These are phyloP conservation scores for Xylariaceae sp. DNA, from an alignment of 2,329 filamentous ascomycete genomes.

Conservation along the genomic window DNA sequence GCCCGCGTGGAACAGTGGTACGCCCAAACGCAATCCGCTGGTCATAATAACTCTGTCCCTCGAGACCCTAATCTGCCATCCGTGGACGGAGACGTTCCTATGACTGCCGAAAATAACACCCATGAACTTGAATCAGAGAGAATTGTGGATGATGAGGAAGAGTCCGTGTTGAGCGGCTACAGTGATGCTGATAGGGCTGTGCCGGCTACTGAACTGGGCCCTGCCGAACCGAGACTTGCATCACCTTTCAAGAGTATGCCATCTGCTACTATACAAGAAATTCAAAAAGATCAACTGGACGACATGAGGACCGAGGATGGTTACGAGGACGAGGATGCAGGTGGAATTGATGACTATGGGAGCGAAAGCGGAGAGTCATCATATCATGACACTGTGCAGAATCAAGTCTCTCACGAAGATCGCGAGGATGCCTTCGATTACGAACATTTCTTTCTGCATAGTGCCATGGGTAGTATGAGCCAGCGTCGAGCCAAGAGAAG, in stretches of 20 bases:
- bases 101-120: conserved; percentile 3
- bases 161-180: conserved; percentile 23
- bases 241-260: conserved; percentile 3
- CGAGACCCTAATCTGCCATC: conserved; percentile 8
- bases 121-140: conserved; percentile 1
- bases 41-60: conserved; percentile 12
- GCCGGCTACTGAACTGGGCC: conserved; percentile 17
- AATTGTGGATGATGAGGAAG: conserved; percentile 17
- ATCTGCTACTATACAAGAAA: conserved; percentile 21
- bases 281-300: conserved; percentile 11
- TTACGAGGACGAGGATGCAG: conserved; percentile 31
- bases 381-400: conserved; percentile 57
- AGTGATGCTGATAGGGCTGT: conserved; percentile 21
- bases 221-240: conserved; percentile 5
- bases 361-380: conserved; percentile 63
- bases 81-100: conserved; percentile 9
- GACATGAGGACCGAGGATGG: conserved; percentile 24
- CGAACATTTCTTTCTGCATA: conserved; percentile 91
- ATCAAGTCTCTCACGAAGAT: conserved; percentile 78
- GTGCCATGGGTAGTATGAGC: conserved; percentile 76
- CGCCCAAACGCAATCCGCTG: conserved; percentile 26
- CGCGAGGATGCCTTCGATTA: conserved; percentile 95
- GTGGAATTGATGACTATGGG: conserved; percentile 32
- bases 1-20: conserved; percentile 55
- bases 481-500: conserved; percentile 42